Evolutionary conservation across 345 rosid genomes (phyloP), one percentile per base, ranked within the genome.

Genomic region (Lagerstroemia speciosa): DNA sequence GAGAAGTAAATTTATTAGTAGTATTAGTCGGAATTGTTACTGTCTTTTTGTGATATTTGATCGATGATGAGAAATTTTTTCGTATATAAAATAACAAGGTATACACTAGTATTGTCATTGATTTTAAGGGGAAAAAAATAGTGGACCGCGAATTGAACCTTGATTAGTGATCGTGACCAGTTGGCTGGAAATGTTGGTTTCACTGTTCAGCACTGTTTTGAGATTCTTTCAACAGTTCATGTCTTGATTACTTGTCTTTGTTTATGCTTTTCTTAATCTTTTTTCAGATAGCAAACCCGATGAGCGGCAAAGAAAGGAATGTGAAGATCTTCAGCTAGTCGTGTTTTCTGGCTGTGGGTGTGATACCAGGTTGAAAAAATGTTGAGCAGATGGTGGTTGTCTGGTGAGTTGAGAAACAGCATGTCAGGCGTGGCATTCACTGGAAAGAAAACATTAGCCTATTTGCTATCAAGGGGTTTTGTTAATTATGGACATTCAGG

Each of bases 381-480:
- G 67, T 37, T 40, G 50, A 65, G 31, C 9, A 38, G 67, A 38
- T 65, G 45, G 48, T 40, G 48, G 33, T 30, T 65, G 16, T 65
- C 67, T 38, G 50, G 50, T 38, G 32, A 38, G 45, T 43, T 38
- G 50, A 65, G 50, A 43, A 29, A 45, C 14, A 29, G 52, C 48
- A 43, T 65, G 50, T 65, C 67, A 5, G 6, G 26, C 19, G 12
- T 65, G 29, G 6, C 41, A 14, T 65, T 30, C 32, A 24, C 31
- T 7, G 50, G 50, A 24, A 65, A 36, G 14, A 40, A 40, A 26
- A 24, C 20, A 40, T 37, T n/a, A 10, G 11, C 52, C 50, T 37
- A 10, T 26, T 37, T 40, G 67, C 32, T 32, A 65, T 38, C 32
- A 14, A 27, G 50, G 67, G 67, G 50, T 38, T 37, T 65, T n/a